These are phyloP conservation scores for Citrullus mucosospermus DNA, from an alignment of 306 rosid species.

Conservation along the genomic window DNA sequence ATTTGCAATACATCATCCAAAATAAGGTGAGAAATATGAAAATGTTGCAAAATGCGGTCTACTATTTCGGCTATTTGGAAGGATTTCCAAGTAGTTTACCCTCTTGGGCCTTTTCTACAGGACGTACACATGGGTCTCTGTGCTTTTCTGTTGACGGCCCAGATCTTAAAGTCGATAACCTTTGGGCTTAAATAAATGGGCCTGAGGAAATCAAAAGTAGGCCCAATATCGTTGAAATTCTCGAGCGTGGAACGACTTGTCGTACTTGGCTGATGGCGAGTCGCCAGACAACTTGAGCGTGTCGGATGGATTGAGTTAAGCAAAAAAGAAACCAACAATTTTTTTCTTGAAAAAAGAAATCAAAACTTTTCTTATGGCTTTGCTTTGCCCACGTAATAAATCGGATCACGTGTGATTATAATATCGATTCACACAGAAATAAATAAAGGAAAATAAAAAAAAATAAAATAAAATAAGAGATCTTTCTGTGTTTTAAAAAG, in stretches of 20 bases:
- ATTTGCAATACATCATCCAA: too few species aligned
- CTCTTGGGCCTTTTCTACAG: neutral
- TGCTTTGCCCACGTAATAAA: neutral
- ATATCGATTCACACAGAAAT: neutral
- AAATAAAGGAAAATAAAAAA: too few species aligned
- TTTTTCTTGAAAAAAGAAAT: neutral
- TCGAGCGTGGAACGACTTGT: neutral
- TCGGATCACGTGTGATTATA: neutral
- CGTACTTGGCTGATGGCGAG: neutral
- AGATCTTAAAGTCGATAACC: neutral
- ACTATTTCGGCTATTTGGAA: too few species aligned
- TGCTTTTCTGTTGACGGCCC: neutral
- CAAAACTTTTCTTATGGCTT: neutral
- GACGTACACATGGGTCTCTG: neutral
- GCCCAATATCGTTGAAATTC: neutral
- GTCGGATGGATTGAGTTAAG: slow-evolving; percentile 1
- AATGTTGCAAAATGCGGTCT: too few species aligned
- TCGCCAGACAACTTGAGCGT: neutral
- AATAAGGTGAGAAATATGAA: too few species aligned
- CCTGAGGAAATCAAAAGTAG: neutral
- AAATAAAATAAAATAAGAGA: neutral
- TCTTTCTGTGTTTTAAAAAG: neutral
- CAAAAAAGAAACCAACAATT: neutral
- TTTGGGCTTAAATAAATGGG: neutral
- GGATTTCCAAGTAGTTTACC: neutral